A percentile compares a stretch with the other conserved stretches of the same genome.
phyloP scores from a whole-genome alignment of 768 basidiomycete genomes.

The Gelatoporia subvermispora region DNA sequence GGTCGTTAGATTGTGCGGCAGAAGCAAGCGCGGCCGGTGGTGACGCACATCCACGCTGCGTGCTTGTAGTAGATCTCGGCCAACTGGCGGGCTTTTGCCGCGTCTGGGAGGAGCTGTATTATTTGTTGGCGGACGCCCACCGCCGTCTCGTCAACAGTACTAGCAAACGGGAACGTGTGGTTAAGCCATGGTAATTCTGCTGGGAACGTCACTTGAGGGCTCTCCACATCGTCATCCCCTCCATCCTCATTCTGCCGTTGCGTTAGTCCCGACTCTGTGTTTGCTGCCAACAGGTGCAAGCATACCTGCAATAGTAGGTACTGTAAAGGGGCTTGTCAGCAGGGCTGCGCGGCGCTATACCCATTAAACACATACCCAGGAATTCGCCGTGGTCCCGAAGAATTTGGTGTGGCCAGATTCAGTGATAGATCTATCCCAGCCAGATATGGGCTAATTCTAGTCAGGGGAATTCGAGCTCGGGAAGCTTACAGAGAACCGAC shows the following conservation, averaged over 20 bases:
- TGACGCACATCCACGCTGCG: slow-evolving; percentile 65
- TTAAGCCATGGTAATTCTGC: slow-evolving; percentile 55
- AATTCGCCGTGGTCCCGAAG: slow-evolving; percentile 62
- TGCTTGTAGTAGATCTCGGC: slow-evolving; percentile 57
- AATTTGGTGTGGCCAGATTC: slow-evolving; percentile 60
- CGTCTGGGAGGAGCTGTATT: slow-evolving; percentile 41
- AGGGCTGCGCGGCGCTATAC: neutral
- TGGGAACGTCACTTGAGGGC: slow-evolving; percentile 38
- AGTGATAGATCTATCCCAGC: slow-evolving; percentile 47
- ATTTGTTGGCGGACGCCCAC: slow-evolving; percentile 41
- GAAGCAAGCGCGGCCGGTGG: neutral
- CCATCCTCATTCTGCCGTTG: slow-evolving; percentile 51
- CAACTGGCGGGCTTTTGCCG: slow-evolving; percentile 28
- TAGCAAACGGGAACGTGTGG: slow-evolving; percentile 54
- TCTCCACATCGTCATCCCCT: slow-evolving; percentile 43
- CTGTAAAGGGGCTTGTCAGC: slow-evolving; percentile 25
- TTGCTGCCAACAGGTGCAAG: neutral
- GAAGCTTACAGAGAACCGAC: slow-evolving; percentile 54
- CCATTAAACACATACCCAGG: slow-evolving; percentile 46
- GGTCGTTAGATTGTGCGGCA: slow-evolving; percentile 1
- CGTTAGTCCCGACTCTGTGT: neutral
- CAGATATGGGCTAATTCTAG: neutral
- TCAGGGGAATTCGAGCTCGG: slow-evolving; percentile 10
- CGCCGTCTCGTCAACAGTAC: slow-evolving; percentile 34
- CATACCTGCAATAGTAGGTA: slow-evolving; percentile 64